Base-by-base conservation (phyloP, 495 filamentous ascomycete genomes). In the Lentithecium fluviatile region DNA sequence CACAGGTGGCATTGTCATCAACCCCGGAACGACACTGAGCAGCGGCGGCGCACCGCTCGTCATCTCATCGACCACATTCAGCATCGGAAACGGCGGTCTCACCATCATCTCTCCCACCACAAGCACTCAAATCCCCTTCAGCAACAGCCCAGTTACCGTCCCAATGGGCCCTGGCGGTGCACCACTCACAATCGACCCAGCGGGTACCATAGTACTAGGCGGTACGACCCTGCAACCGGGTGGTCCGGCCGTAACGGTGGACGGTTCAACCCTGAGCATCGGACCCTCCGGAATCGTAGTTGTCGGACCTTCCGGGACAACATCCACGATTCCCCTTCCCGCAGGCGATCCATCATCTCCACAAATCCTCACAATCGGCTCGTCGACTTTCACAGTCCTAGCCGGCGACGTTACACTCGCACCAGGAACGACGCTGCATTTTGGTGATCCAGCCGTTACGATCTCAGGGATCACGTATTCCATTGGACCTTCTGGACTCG, bases 21-120 rank as follows among this genome's bases (percentile, higher is more conserved):
- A 32, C 15, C 55, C 55, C 5, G 55, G 55, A 24, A 58, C 55
- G 2, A 58, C 55, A n/a, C 19, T 58, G 13, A 32, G 29, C 19
- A 20, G 26, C 32, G 46, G 46, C 2, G 45, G 45, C 5, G 21
- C 55, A 15, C 43, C 43, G 2, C 6, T 58, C 1, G 23, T 50
- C 4, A 49, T 58, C 4, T 49, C 55, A 15, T 38, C 24, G 11
- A 49, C 55, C 1, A 58, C 26, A 1, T 24, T 58, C 55, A 58
- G 55, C 40, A 40, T 58, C 26, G 55, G 55, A 21, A 11, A 21
- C 20, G 25, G 17, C 7, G 55, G 45, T 15, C 45, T 58, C 2
- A 34, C 29, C 0, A 42, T 58, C 17, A 38, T 58, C 12, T 58
- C 55, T 1, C 55, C 45, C 1, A 38, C 17, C 26, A 58, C 55